phyloP scores from a whole-genome alignment of 768 basidiomycete genomes.

The Lactifluus echinatus region DNA sequence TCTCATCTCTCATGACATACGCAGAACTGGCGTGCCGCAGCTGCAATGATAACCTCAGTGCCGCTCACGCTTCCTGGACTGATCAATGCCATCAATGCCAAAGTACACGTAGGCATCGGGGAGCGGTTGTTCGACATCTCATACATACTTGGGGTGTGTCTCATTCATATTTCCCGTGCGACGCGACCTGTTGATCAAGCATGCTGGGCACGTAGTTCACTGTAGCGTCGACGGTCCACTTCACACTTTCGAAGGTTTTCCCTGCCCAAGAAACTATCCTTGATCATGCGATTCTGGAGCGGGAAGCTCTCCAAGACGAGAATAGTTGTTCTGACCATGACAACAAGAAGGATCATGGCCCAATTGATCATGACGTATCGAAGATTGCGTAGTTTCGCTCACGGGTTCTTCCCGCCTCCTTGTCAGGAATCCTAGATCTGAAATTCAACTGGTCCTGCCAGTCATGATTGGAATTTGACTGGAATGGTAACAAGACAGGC shows the following conservation, averaged over 20 bases:
- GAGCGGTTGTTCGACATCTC: slow-evolving; percentile 57
- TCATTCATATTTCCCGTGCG: background rate
- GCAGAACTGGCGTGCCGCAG: slow-evolving; percentile 79
- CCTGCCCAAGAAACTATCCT: slow-evolving; percentile 19
- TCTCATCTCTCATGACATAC: background rate
- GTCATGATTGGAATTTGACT: background rate
- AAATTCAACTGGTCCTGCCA: background rate
- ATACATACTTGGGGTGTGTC: slow-evolving; percentile 62
- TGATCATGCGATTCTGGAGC: slow-evolving; percentile 11
- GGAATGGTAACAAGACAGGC: background rate
- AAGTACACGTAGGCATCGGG: slow-evolving; percentile 51
- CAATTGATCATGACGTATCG: background rate
- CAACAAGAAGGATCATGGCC: background rate
- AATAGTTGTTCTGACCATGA: background rate
- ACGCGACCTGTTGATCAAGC: background rate
- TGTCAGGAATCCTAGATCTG: background rate
- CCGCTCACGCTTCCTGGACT: slow-evolving; percentile 71
- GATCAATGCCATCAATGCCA: slow-evolving; percentile 60
- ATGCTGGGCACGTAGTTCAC: slow-evolving; percentile 3
- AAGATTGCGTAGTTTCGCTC: background rate
- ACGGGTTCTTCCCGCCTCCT: background rate
- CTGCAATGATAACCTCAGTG: slow-evolving; percentile 59
- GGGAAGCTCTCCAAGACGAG: background rate
- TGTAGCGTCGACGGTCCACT: slow-evolving; percentile 14
- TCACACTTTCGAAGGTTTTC: slow-evolving; percentile 12